A percentile compares a stretch with the other conserved stretches of the same genome.
Evolutionary conservation across 805 yeast genomes (phyloP).

Genomic region (Kuraishia piskuri): DNA sequence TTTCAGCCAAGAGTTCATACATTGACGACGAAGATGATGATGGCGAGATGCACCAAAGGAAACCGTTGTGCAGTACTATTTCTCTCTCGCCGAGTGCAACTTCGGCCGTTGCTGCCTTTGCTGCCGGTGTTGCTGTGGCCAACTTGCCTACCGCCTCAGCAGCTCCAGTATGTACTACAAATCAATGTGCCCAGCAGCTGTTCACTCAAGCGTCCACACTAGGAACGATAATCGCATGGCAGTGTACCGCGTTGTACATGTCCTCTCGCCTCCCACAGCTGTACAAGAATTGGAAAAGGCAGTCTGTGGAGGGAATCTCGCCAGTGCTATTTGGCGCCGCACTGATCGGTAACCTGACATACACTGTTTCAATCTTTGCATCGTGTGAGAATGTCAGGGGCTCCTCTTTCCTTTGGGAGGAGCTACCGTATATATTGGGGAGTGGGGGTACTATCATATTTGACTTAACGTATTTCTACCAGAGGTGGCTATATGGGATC

Average conservation of each 20-base stretch:
- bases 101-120: background rate
- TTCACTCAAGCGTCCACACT: background rate
- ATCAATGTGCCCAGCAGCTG: background rate
- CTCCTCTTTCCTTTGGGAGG: conserved; percentile 47
- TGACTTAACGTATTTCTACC: conserved; percentile 65
- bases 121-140: conserved; percentile 4
- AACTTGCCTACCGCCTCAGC: background rate
- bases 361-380: conserved; percentile 65
- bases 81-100: background rate
- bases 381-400: conserved; percentile 42
- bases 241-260: conserved; percentile 67
- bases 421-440: conserved; percentile 77
- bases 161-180: background rate
- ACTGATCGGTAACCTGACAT: conserved; percentile 66
- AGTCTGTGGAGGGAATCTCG: conserved; percentile 82
- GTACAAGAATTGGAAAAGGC: conserved; percentile 62
- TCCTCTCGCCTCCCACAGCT: conserved; percentile 81
- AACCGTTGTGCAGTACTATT: background rate
- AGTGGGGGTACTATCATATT: conserved; percentile 79
- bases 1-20: background rate
- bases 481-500: conserved; percentile 30
- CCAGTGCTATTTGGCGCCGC: conserved; percentile 76
- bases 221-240: conserved; percentile 59
- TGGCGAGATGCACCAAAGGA: background rate
- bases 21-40: background rate